A percentile compares a stretch with the other conserved stretches of the same genome.
Conservation (phyloP, 257 asterid genomes). For the Buddleja alternifolia region DNA sequence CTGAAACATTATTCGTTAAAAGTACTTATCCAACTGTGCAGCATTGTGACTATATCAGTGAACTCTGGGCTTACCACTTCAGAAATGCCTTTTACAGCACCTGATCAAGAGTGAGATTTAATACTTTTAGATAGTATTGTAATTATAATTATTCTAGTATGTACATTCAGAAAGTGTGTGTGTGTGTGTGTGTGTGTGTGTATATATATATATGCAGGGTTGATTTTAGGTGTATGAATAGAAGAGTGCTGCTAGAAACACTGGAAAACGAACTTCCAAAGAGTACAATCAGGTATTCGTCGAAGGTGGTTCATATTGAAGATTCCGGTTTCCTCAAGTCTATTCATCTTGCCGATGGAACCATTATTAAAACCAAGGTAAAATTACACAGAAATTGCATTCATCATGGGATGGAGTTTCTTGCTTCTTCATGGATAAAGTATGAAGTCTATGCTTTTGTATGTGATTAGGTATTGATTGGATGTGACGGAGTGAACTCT, state of each 20-base stretch:
- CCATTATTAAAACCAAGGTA: conserved; percentile 65
- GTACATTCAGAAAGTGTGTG: too few species aligned
- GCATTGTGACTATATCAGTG: conserved; percentile 34
- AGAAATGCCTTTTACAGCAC: conserved; percentile 29
- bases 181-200: too few species aligned
- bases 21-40: conserved; percentile 7
- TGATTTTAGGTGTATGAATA: conserved; percentile 45
- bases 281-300: conserved; percentile 64
- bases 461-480: conserved; percentile 45
- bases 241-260: conserved; percentile 57
- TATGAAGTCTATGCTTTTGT: neutral
- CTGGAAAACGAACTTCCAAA: conserved; percentile 62
- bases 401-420: neutral
- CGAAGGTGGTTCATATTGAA: conserved; percentile 64
- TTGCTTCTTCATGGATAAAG: too few species aligned
- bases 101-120: conserved; percentile 19
- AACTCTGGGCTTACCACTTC: conserved; percentile 37
- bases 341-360: conserved; percentile 76
- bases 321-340: conserved; percentile 45
- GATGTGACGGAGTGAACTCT: conserved; percentile 61
- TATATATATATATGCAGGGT: conserved; percentile 36
- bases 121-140: neutral
- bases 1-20: neutral
- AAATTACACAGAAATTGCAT: neutral
- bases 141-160: too few species aligned